These are phyloP conservation scores for Brassica hybrid DNA, from an alignment of 441 rosid genomes.

Conservation along the genomic window DNA sequence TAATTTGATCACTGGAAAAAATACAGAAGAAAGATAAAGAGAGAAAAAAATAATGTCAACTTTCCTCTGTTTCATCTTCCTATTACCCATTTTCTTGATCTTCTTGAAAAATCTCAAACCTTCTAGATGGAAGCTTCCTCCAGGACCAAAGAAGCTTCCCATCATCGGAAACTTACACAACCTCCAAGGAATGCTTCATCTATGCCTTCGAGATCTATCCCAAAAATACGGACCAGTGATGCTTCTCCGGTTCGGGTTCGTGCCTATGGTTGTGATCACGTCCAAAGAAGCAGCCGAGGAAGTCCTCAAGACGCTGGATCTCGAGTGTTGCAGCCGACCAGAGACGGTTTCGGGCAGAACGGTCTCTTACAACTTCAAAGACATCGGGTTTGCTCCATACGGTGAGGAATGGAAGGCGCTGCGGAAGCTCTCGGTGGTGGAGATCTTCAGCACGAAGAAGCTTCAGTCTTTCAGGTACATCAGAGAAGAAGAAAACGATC, in stretches of 20 bases:
- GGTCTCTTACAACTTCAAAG: conserved; percentile 14
- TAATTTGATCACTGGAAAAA: too few species aligned
- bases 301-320: conserved; percentile 24
- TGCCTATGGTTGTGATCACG: background rate
- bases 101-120: conserved; percentile 11
- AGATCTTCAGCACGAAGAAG: conserved; percentile 22
- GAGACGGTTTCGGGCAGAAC: background rate
- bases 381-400: conserved; percentile 5
- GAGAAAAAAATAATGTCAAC: conserved; percentile 9
- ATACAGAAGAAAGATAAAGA: background rate
- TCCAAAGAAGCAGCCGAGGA: conserved; percentile 23
- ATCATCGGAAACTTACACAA: conserved; percentile 26
- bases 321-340: conserved; percentile 29
- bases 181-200: conserved; percentile 11
- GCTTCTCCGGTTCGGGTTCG: conserved; percentile 20
- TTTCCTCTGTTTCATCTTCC: conserved; percentile 17
- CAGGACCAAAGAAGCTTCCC: conserved; percentile 20
- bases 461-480: conserved; percentile 1
- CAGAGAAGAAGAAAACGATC: conserved; percentile 23
- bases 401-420: conserved; percentile 16
- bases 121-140: conserved; percentile 28
- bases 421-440: conserved; percentile 8
- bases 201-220: background rate
- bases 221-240: conserved; percentile 17
- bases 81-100: conserved; percentile 8